Evolutionary conservation across 345 rosid genomes (phyloP), one percentile per base, ranked within the genome.

Genomic region (Gossypium rotundifolium): DNA sequence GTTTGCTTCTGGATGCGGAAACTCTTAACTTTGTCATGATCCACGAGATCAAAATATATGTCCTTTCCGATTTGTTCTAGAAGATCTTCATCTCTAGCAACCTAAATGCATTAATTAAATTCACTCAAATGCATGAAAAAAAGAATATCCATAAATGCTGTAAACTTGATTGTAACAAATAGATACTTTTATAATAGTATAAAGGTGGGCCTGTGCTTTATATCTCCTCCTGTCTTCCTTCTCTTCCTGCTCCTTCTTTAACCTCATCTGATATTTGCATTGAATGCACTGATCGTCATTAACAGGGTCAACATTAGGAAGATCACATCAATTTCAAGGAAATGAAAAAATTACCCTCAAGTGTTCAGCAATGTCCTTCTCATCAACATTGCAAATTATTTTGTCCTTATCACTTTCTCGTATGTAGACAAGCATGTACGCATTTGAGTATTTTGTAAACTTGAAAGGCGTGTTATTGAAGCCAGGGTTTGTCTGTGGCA

Each of bases 351-450:
- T 80, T 84, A 95, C 99, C 91, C 98, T 90, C 76, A 95, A 79
- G 83, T 95, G 99, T 79, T 91, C 98, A 17, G 98, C 99, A 81
- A 95, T 95, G 83, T 95, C 99, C 80, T 93, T 93, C 81, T 95
- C 99, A 83, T 95, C 99, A 60, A 93, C 97, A 52, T 88, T 88
- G 83, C 99, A 93, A 48, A 95, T 88, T 78, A 95, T 95, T 81
- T 93, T 93, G 75, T 92, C 99, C 86, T 87, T 93, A 75, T 95
- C 99, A 75, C 93, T 87, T 38, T 95, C 98, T 71, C 98, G 96
- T 71, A 93, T 91, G 71, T 95, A 95, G 52, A 95, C 99, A 75
- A 93, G 98, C 99, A 95, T 95, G 81, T 95, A 95, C 16, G 99
- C 99, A 83, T 95, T 95, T 52, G 99, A 95, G 81, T 88, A 91